Base-by-base conservation (phyloP, 2,329 filamentous ascomycete genomes). In the Sclerotinia nivalis region DNA sequence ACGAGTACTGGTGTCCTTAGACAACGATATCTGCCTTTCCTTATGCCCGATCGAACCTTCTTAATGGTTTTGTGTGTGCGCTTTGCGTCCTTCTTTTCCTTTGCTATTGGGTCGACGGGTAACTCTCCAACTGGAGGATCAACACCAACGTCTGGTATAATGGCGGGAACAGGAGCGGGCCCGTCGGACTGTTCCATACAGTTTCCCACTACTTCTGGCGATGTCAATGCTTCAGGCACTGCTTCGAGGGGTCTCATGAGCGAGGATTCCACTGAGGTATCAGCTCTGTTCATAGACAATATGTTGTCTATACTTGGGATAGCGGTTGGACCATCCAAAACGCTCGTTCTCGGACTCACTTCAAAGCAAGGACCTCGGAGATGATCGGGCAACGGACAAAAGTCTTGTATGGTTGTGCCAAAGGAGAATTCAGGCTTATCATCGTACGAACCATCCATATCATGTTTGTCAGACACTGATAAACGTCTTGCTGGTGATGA, bases 1-100 rank as follows among this genome's bases (percentile, higher is more conserved):
- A 67, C 61, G n/a, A 73, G 64, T 15, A 73, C 60, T 15, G 69
- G 66, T 58, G 58, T 73, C 40, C 72, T 71, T 31, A 73, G 34
- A 28, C 55, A 66, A 37, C 52, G 47, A 22, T 28, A 56, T 28
- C 71, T 61, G 31, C 70, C 40, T 28, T 64, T 62, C 22, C 71
- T 60, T 43, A 71, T 34, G 18, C 61, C 61, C 37, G 40, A 55
- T 37, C 61, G 68, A 58, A 69, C 43, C n/a, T 69, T 58, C 22
- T 69, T 66, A 0, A 66, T 40, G 25, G 59, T 59, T 28, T 66
- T 66, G 6, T 69, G 52, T 43, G 43, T 69, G 2, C 61, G 68
- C 52, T 69, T 69, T 34, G 13, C 12, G 9, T 25, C n/a, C 34
- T 55, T 47, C 9, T 66, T 69, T 25, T 66, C 54, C 18, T 59